A percentile compares a stretch with the other conserved stretches of the same genome.
Evolutionary conservation across 306 rosid species (phyloP).

Genomic region (Trifolium subterraneum): DNA sequence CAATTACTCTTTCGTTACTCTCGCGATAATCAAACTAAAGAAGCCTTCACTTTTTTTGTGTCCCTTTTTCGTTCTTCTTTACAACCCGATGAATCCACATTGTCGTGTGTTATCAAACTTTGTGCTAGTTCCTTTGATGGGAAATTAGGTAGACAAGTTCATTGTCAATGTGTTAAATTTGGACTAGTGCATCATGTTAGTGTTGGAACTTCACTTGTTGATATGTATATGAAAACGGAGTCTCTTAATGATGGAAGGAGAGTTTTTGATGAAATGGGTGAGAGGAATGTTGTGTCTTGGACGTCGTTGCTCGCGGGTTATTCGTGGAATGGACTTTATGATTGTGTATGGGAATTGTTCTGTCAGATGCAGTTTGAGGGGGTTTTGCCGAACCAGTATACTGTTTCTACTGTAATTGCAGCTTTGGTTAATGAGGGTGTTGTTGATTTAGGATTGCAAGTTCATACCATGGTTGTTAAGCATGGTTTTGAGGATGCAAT

Average conservation of each 20-base stretch:
- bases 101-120: constrained; percentile 65
- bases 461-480: constrained; percentile 69
- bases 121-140: constrained; percentile 61
- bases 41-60: constrained; percentile 55
- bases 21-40: constrained; percentile 50
- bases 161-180: constrained; percentile 67
- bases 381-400: constrained; percentile 60
- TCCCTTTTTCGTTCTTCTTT: constrained; percentile 50
- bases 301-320: constrained; percentile 76
- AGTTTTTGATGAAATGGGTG: constrained; percentile 76
- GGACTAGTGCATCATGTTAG: constrained; percentile 66
- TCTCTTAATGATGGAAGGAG: constrained; percentile 61
- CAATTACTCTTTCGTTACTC: constrained; percentile 59
- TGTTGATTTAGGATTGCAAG: constrained; percentile 62
- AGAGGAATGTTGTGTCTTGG: constrained; percentile 81
- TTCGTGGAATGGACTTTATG: constrained; percentile 54
- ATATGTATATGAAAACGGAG: constrained; percentile 86
- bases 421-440: constrained; percentile 58
- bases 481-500: constrained; percentile 62
- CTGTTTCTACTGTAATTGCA: constrained; percentile 64
- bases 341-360: constrained; percentile 51
- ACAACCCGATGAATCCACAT: constrained; percentile 49
- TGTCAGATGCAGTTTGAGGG: constrained; percentile 62
- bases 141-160: constrained; percentile 66
- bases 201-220: constrained; percentile 77